These are phyloP conservation scores for Skeletonema potamos DNA, from an alignment of 108 stramenopile species.

Conservation along the genomic window DNA sequence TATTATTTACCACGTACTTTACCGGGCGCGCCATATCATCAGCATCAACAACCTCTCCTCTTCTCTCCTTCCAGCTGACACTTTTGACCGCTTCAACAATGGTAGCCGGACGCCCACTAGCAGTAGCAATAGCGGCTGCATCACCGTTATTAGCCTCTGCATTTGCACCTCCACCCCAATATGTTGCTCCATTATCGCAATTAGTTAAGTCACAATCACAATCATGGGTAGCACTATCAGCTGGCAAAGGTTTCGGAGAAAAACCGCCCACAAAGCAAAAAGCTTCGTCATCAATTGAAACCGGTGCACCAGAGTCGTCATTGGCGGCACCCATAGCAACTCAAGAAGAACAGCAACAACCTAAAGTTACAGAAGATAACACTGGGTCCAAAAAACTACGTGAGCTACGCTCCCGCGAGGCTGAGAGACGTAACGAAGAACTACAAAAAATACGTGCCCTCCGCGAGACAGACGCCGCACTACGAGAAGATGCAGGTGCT, in stretches of 20 bases:
- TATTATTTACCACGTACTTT: background rate
- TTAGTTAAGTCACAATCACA: background rate
- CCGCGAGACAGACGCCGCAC: constrained; percentile 44
- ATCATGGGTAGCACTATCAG: background rate
- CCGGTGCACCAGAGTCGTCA: background rate
- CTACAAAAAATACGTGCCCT: constrained; percentile 60
- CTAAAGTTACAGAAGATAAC: constrained; percentile 11
- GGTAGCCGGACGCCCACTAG: background rate
- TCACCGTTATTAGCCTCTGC: background rate
- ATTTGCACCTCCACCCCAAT: background rate
- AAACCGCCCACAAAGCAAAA: constrained; percentile 20
- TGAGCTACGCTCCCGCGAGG: constrained; percentile 64
- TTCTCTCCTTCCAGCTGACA: background rate
- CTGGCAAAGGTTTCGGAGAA: constrained; percentile 42
- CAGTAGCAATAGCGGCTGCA: background rate
- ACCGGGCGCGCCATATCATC: background rate
- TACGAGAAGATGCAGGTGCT: constrained; percentile 53
- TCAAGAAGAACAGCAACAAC: background rate
- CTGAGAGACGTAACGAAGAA: constrained; percentile 72
- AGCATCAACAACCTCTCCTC: too few relatives aligned
- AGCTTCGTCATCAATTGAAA: background rate
- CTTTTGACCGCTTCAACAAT: background rate
- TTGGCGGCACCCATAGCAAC: background rate
- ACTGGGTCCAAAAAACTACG: constrained; percentile 51
- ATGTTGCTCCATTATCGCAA: too few relatives aligned